A percentile compares a stretch with the other conserved stretches of the same genome.
Evolutionary conservation across 2,329 filamentous ascomycete species (phyloP).

Genomic region (Penicillium psychrosexuale): DNA sequence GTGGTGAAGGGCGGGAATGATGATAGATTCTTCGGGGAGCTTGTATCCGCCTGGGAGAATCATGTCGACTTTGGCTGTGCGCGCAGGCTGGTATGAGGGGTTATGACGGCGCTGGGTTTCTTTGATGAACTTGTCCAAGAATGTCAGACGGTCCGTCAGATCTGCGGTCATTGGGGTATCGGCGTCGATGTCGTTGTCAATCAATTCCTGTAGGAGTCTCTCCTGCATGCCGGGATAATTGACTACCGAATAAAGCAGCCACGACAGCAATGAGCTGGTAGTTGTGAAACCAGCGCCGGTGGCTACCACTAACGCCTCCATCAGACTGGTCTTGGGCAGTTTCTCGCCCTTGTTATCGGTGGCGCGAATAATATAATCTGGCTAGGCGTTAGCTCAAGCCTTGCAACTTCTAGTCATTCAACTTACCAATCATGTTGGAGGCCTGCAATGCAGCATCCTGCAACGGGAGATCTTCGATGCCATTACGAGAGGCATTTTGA

Average conservation of each 20-base stretch:
- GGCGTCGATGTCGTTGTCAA: constrained; percentile 49
- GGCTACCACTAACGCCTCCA: constrained; percentile 49
- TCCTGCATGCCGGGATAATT: constrained; percentile 57
- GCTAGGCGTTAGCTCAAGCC: not conserved
- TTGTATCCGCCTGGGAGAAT: constrained; percentile 60
- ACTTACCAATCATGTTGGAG: constrained; percentile 22
- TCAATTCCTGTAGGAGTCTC: constrained; percentile 56
- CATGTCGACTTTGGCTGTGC: constrained; percentile 55
- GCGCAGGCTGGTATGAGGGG: constrained; percentile 60
- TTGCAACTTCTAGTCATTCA: not conserved
- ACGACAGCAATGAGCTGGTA: constrained; percentile 57
- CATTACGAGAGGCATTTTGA: constrained; percentile 15
- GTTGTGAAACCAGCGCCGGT: constrained; percentile 62
- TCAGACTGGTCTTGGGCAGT: constrained; percentile 20
- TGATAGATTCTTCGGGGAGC: constrained; percentile 51
- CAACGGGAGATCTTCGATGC: constrained; percentile 18
- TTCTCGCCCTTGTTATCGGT: constrained; percentile 21
- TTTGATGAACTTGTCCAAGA: constrained; percentile 51
- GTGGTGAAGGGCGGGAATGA: constrained; percentile 52
- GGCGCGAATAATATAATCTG: constrained; percentile 55
- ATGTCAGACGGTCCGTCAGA: constrained; percentile 48
- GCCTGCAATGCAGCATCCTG: constrained; percentile 21
- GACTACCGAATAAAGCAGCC: constrained; percentile 55
- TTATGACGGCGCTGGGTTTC: constrained; percentile 61
- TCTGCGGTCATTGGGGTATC: constrained; percentile 49